A percentile compares a stretch with the other conserved stretches of the same genome.
Conservation (phyloP, 805 yeast species). For the Blastobotrys attinorum region DNA sequence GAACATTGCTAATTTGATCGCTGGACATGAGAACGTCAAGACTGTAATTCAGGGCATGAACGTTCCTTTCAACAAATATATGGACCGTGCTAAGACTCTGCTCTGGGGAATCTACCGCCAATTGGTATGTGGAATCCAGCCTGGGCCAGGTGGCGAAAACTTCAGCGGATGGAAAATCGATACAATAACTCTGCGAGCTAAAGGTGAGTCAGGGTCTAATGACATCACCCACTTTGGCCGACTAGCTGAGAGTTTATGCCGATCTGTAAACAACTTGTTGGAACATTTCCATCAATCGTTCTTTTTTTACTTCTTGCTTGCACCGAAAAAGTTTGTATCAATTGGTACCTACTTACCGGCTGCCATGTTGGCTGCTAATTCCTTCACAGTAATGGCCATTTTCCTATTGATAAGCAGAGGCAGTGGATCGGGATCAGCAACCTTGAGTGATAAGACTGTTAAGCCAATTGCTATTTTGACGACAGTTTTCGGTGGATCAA, state of each 20-base stretch:
- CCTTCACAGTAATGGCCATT: constrained; percentile 65
- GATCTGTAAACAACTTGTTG: constrained; percentile 83
- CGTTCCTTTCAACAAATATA: constrained; percentile 28
- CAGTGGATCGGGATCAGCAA: neutral
- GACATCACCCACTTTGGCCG: constrained; percentile 93
- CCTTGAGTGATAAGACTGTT: constrained; percentile 3
- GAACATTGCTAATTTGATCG: constrained; percentile 68
- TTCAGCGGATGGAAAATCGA: constrained; percentile 96
- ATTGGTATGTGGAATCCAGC: constrained; percentile 58
- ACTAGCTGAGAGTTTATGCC: constrained; percentile 74
- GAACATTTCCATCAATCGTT: constrained; percentile 97
- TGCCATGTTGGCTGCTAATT: constrained; percentile 61
- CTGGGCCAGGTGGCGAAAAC: constrained; percentile 71
- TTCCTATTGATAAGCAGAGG: constrained; percentile 16
- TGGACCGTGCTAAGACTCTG: constrained; percentile 48
- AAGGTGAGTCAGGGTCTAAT: constrained; percentile 45
- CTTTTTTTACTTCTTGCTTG: constrained; percentile 78
- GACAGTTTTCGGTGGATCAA: constrained; percentile 8
- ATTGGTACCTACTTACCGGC: constrained; percentile 90
- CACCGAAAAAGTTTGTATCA: constrained; percentile 77
- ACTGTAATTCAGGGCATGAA: constrained; percentile 51
- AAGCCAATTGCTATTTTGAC: constrained; percentile 9
- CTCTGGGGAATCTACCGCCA: constrained; percentile 59
- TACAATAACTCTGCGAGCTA: constrained; percentile 72
- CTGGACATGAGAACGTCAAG: constrained; percentile 68